Conservation (phyloP, 352 stramenopile genomes). For the Pythium coloratum region DNA sequence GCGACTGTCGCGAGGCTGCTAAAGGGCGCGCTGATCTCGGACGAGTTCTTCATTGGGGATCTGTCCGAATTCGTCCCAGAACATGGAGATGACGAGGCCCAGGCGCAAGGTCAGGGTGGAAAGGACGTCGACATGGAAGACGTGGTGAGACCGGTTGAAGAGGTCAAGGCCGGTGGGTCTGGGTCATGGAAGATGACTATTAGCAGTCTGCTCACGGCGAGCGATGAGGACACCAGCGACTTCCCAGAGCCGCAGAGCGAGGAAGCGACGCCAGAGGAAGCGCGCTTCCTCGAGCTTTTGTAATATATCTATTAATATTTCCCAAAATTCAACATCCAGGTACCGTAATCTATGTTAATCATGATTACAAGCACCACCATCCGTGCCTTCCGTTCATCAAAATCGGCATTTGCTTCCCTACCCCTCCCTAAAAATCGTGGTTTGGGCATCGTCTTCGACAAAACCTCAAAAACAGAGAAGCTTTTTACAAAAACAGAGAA, state of each 20-base stretch:
- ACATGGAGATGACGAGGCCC: no score
- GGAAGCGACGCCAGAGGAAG: neutral
- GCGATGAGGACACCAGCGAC: neutral
- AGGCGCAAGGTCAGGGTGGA: neutral
- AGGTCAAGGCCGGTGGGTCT: neutral
- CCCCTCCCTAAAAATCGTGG: no score
- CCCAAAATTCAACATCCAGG: no score
- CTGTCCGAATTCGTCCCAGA: constrained; percentile 14
- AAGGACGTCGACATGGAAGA: neutral
- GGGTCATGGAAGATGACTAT: constrained; percentile 24
- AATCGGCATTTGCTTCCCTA: no score
- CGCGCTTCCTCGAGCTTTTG: neutral
- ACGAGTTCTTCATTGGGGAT: constrained; percentile 57
- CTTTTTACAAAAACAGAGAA: no score
- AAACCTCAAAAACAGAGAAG: no score
- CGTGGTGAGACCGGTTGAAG: neutral
- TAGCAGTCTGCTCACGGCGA: constrained; percentile 19
- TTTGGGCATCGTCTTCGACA: no score
- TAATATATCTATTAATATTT: neutral
- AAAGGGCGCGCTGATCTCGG: constrained; percentile 40
- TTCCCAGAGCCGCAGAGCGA: neutral
- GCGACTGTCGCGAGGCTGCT: constrained; percentile 42
- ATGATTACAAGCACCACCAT: no score
- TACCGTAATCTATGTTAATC: no score
- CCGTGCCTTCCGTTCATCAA: no score